These are phyloP conservation scores for Dictyostelium citrinum DNA, from an alignment of 78 protist species.

Conservation along the genomic window DNA sequence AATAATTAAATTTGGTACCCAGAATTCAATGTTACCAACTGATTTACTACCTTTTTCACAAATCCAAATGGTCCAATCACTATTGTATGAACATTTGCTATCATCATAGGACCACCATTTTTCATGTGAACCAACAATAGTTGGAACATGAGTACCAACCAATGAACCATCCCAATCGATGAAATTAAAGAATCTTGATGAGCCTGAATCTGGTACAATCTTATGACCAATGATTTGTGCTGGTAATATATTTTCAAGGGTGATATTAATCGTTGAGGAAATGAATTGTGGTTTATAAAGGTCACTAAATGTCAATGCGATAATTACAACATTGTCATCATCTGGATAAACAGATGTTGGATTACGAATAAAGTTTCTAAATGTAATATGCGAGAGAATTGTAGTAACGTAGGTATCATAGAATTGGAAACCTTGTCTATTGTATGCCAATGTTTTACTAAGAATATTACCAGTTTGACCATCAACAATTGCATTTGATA, in stretches of 20 bases:
- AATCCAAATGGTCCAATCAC: neutral
- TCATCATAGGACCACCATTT: constrained; percentile 69
- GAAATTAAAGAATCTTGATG: constrained; percentile 45
- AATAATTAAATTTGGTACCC: neutral
- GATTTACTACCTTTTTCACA: constrained; percentile 13
- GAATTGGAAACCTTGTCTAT: constrained; percentile 86
- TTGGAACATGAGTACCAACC: neutral
- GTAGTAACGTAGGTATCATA: constrained; percentile 78
- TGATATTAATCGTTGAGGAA: neutral
- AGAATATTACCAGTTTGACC: constrained; percentile 24
- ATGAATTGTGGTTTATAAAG: constrained; percentile 76
- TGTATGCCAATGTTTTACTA: neutral
- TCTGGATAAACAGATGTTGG: neutral
- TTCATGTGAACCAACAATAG: constrained; percentile 13
- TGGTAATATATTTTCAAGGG: neutral
- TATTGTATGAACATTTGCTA: constrained; percentile 6
- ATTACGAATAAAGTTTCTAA: constrained; percentile 18
- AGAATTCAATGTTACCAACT: constrained; percentile 12
- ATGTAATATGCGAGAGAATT: constrained; percentile 45
- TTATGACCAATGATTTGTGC: constrained; percentile 39
- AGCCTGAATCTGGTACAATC: constrained; percentile 19
- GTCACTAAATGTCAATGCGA: constrained; percentile 75
- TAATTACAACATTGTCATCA: constrained; percentile 26
- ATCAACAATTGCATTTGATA: constrained; percentile 37
- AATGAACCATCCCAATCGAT: constrained; percentile 69